These are phyloP conservation scores for Haplographium delicatum DNA, from an alignment of 495 filamentous ascomycete species.

Conservation along the genomic window DNA sequence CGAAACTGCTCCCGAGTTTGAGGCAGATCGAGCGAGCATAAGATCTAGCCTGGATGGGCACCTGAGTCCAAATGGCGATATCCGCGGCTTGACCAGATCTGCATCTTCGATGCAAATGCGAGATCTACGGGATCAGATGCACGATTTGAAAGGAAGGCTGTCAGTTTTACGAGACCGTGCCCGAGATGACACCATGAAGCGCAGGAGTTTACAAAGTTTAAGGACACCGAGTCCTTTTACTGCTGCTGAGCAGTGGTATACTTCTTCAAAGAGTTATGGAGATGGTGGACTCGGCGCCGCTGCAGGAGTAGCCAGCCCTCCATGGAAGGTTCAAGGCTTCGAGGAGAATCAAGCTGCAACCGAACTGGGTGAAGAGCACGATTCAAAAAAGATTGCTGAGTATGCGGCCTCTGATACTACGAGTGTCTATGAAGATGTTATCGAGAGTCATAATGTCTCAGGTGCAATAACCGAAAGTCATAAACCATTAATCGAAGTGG, in stretches of 20 bases:
- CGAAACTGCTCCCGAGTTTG: constrained; percentile 25
- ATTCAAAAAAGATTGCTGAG: background rate
- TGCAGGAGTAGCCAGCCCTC: constrained; percentile 30
- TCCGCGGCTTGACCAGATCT: constrained; percentile 40
- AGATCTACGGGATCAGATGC: constrained; percentile 86
- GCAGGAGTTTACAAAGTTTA: constrained; percentile 78
- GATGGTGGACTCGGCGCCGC: constrained; percentile 30
- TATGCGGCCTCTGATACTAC: constrained; percentile 35
- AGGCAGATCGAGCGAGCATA: constrained; percentile 10
- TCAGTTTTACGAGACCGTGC: constrained; percentile 78
- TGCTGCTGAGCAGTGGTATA: constrained; percentile 71
- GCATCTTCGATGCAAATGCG: constrained; percentile 66
- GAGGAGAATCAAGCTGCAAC: background rate
- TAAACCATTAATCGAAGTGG: constrained; percentile 10
- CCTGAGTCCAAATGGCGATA: constrained; percentile 20
- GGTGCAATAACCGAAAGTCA: constrained; percentile 1
- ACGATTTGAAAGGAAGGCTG: constrained; percentile 86
- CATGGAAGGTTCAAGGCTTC: constrained; percentile 23
- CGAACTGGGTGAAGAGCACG: background rate
- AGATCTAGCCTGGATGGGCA: constrained; percentile 16
- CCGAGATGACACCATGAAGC: constrained; percentile 73
- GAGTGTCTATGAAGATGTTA: constrained; percentile 58
- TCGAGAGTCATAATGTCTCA: constrained; percentile 32
- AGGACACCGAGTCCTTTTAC: constrained; percentile 83
- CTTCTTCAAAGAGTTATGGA: constrained; percentile 42